Evolutionary conservation across 768 basidiomycete genomes (phyloP).

Genomic region (Mycena epipterygia): DNA sequence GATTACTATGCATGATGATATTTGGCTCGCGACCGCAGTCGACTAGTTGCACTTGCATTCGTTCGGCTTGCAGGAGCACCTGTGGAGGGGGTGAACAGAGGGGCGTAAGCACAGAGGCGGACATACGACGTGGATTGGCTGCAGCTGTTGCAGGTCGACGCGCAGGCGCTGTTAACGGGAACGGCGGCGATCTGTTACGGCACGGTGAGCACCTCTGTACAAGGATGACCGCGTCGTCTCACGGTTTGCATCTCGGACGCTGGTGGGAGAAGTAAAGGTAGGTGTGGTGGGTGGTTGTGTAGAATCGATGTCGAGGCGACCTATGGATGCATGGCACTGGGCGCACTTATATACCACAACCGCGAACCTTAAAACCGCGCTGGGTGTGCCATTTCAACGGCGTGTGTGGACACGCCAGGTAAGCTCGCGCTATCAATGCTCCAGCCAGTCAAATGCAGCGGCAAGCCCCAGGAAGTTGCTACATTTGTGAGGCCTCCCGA

Average conservation of each 20-base stretch:
- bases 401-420: background rate
- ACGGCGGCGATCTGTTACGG: conserved; percentile 40
- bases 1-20: conserved; percentile 9
- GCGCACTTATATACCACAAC: conserved; percentile 4
- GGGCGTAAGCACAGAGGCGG: background rate
- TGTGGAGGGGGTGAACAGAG: conserved; percentile 1
- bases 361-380: background rate
- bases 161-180: conserved; percentile 49
- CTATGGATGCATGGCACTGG: background rate
- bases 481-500: background rate
- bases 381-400: background rate
- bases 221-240: background rate
- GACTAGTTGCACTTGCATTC: conserved; percentile 21
- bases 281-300: background rate
- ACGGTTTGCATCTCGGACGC: conserved; percentile 25
- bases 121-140: conserved; percentile 39
- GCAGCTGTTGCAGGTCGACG: conserved; percentile 42
- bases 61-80: conserved; percentile 38
- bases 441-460: conserved; percentile 11
- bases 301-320: background rate
- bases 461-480: background rate
- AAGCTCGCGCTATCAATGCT: conserved; percentile 6
- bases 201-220: background rate
- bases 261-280: background rate
- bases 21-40: background rate